These are phyloP conservation scores for Dichotomopilus funicola DNA, from an alignment of 2,329 filamentous ascomycete species.

Conservation along the genomic window DNA sequence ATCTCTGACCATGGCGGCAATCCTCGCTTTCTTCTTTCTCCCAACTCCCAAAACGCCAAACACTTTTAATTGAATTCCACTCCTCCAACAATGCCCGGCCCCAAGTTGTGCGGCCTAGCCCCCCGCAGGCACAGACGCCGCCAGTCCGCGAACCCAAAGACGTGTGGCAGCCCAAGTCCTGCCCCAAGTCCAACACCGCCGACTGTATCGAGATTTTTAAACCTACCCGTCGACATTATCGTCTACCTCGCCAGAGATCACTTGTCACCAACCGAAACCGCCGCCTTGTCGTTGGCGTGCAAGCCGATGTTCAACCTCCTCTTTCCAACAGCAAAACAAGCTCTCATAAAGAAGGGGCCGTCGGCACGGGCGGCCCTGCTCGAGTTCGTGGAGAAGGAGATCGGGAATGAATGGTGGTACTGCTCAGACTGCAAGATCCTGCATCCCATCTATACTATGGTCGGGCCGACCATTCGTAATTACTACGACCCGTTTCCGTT, in stretches of 20 bases:
- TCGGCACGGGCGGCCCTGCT: neutral
- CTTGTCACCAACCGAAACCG: neutral
- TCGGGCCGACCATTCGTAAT: neutral
- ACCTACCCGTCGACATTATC: neutral
- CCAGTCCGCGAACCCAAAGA: too few species aligned
- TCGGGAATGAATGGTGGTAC: neutral
- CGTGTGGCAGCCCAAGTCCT: too few species aligned
- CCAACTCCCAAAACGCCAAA: too few species aligned
- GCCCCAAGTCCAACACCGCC: neutral
- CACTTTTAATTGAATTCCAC: too few species aligned
- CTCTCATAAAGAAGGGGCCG: too few species aligned
- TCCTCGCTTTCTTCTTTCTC: too few species aligned
- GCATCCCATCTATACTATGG: neutral
- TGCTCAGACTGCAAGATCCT: slow-evolving; percentile 3
- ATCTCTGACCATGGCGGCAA: too few species aligned
- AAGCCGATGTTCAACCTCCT: neutral
- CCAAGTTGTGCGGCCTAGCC: too few species aligned
- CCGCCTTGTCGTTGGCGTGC: slow-evolving; percentile 1
- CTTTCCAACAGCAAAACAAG: neutral
- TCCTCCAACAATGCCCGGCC: too few species aligned
- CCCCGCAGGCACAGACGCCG: too few species aligned
- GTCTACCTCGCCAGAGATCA: neutral
- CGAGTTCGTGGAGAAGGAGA: neutral
- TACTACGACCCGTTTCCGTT: too few species aligned
- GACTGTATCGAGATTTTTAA: neutral